Conservation (phyloP, 1,284 basidiomycete genomes). For the Pseudozyma hubeiensis region DNA sequence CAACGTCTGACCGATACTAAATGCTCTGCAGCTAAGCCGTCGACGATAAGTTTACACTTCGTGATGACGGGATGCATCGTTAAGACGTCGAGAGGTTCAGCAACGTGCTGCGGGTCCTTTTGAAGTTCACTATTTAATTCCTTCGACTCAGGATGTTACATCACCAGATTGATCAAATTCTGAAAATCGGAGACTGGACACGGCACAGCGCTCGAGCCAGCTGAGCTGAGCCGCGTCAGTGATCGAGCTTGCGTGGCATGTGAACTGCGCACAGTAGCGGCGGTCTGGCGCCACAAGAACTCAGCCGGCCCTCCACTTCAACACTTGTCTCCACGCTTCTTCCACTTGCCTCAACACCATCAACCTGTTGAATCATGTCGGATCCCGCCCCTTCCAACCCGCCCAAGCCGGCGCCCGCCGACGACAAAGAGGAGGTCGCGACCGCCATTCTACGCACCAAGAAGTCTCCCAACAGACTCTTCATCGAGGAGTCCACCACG, state of each 20-base stretch:
- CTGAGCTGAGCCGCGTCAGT: background rate
- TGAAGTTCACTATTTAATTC: no score
- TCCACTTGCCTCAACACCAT: conserved; percentile 2
- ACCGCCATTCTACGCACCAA: conserved; percentile 66
- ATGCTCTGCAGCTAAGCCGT: no score
- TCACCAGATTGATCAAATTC: no score
- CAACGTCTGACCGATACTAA: no score
- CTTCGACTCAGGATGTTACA: no score
- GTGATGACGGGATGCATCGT: no score
- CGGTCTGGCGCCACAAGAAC: background rate
- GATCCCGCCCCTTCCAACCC: conserved; percentile 46
- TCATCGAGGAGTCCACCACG: conserved; percentile 68
- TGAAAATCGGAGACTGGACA: no score
- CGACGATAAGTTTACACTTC: no score
- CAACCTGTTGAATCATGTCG: conserved; percentile 34
- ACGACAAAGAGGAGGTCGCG: conserved; percentile 64
- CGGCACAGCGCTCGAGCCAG: no score
- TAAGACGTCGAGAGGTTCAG: no score
- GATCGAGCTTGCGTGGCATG: background rate
- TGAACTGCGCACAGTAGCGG: background rate
- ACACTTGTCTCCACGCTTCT: background rate
- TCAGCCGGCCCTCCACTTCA: background rate
- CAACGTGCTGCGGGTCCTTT: no score
- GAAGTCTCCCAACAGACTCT: conserved; percentile 64
- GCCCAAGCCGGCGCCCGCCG: conserved; percentile 30